A percentile compares a stretch with the other conserved stretches of the same genome.
Evolutionary conservation across 352 stramenopile species (phyloP).

Genomic region (Phytophthora colocasiae): DNA sequence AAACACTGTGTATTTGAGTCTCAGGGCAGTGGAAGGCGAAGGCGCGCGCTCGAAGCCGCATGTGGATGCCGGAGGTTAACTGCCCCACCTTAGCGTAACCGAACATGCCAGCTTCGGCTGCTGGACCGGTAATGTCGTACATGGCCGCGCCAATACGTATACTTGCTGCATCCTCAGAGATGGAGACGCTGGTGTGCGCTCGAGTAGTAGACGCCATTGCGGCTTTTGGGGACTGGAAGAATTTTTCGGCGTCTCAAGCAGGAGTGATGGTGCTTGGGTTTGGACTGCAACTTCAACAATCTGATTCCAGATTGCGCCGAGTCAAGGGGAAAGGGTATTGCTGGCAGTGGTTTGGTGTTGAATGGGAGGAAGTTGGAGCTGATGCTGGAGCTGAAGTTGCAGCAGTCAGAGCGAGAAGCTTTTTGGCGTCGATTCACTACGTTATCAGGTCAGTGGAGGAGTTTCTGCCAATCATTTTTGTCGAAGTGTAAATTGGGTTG

Average conservation of each 20-base stretch:
- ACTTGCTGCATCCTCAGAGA: conserved; percentile 11
- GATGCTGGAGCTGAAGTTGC: background rate
- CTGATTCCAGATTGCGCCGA: conserved; percentile 17
- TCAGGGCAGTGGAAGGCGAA: conserved; percentile 73
- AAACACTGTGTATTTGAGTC: conserved; percentile 58
- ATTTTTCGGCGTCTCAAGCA: conserved; percentile 3
- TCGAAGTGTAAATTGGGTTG: background rate
- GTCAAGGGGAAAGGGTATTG: too few species aligned
- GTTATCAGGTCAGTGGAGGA: background rate
- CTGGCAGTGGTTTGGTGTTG: background rate
- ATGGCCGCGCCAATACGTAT: conserved; percentile 76
- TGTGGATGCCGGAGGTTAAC: conserved; percentile 84
- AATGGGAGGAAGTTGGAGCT: background rate
- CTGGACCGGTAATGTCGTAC: conserved; percentile 88
- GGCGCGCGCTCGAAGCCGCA: conserved; percentile 81
- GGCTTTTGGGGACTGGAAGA: conserved; percentile 1
- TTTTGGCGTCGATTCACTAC: background rate
- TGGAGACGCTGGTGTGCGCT: conserved; percentile 24
- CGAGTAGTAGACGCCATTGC: conserved; percentile 1
- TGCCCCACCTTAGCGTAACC: conserved; percentile 87
- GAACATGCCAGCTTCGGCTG: conserved; percentile 88
- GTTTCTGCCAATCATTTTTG: conserved; percentile 2
- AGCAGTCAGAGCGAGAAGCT: background rate
- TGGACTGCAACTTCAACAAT: conserved; percentile 29
- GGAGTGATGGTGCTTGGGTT: conserved; percentile 21